Evolutionary conservation across 768 basidiomycete genomes (phyloP).

Genomic region (Mycena filopes): DNA sequence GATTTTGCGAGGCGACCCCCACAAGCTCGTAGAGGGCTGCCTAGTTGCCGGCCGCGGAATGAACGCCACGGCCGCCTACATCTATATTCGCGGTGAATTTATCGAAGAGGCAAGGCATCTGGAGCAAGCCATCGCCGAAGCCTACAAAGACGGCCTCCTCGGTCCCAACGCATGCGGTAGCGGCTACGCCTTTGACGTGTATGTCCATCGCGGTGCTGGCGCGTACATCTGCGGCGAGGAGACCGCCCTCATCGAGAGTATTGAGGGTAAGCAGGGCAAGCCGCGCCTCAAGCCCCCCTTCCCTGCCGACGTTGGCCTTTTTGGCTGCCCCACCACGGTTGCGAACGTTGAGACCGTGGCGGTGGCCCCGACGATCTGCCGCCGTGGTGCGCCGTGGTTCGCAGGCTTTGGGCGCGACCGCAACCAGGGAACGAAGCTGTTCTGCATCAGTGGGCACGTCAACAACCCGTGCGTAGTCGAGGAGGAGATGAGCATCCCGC

Average conservation of each 20-base stretch:
- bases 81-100: slow-evolving; percentile 99
- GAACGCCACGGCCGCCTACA: slow-evolving; percentile 99
- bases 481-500: slow-evolving; percentile 98
- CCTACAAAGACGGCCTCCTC: slow-evolving; percentile 88
- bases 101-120: slow-evolving; percentile 94
- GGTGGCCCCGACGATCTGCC: slow-evolving; percentile 95
- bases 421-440: slow-evolving; percentile 97
- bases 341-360: slow-evolving; percentile 99
- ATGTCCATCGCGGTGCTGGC: slow-evolving; percentile 97
- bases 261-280: slow-evolving; percentile 99
- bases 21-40: slow-evolving; percentile 98
- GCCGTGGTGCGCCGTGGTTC: slow-evolving; percentile 92
- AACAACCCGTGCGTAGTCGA: slow-evolving; percentile 98
- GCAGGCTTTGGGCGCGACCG: slow-evolving; percentile 90
- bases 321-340: slow-evolving; percentile 97
- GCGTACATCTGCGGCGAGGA: slow-evolving; percentile 99
- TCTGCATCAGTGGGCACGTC: slow-evolving; percentile 96
- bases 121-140: slow-evolving; percentile 95
- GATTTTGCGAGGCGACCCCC: slow-evolving; percentile 96
- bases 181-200: slow-evolving; percentile 96
- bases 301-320: slow-evolving; percentile 97
- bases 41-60: slow-evolving; percentile 96
- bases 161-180: slow-evolving; percentile 93
- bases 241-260: slow-evolving; percentile 94
- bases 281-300: slow-evolving; percentile 98